Evolutionary conservation across 345 rosid genomes (phyloP), one percentile per base, ranked within the genome.

Genomic region (Isatis tinctoria): DNA sequence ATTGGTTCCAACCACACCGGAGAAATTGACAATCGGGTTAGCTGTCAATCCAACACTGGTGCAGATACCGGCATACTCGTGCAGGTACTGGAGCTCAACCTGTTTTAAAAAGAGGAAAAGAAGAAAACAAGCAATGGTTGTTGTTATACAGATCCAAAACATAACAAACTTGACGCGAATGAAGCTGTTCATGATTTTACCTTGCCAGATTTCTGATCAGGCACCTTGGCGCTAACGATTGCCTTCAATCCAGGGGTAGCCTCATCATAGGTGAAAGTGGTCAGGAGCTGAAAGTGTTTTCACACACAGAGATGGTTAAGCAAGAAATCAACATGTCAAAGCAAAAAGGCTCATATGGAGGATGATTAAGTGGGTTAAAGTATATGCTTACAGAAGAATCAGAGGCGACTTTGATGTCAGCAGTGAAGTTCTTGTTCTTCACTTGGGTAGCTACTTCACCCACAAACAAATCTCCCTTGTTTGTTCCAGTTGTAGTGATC

Each of bases 151-250:
- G 52, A 54, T 61, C 27, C 63, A 60, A 18, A 60, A 33, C 6
- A 65, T 5, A 40, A 35, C 54, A 54, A 70, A 48, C 26, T 1
- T 22, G 2, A 60, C 0, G 41, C 22, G 58, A 52, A 8, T 22
- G 35, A 67, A 17, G 58, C 14, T 32, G 18, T 2, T 49, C 30
- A 28, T 14, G 28, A 35, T 35, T 27, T 26, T 64, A 78, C 99
- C 96, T 89, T 96, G 71, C 96, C 95, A 79, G 98, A 92, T 80
- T 85, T 87, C 86, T 92, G 97, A 74, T 96, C 99, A 60, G 99
- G 99, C 27, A 92, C 74, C 63, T 65, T 82, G 64, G 94, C 90
- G 82, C 89, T 90, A 62, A 92, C 54, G 70, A 96, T 90, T 12
- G 93, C 61, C 93, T 96, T 96, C 33, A 96, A 70, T 40, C 99